phyloP scores from a whole-genome alignment of 2,329 filamentous ascomycete species.

The Cephalotrichum gorgonifer region DNA sequence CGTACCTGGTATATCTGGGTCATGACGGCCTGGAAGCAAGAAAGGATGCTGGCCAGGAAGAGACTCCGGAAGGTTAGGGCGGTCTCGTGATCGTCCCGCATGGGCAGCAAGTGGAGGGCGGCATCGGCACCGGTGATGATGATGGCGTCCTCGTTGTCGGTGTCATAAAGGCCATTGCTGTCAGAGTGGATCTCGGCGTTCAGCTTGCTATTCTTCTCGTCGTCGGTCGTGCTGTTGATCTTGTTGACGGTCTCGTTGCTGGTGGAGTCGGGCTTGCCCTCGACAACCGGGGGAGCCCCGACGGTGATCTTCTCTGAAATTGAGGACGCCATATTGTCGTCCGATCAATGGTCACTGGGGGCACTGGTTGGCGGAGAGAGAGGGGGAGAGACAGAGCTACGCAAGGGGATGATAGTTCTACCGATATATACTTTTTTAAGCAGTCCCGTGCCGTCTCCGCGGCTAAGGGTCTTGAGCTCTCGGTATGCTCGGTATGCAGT shows the following conservation, averaged over 20 bases:
- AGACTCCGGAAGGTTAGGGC: conserved; percentile 43
- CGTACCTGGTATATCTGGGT: conserved; percentile 42
- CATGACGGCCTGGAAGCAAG: conserved; percentile 45
- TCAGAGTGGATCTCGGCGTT: background rate
- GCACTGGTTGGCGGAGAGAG: too few relatives aligned
- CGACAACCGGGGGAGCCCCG: background rate
- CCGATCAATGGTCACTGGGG: background rate
- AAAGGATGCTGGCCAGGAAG: conserved; percentile 35
- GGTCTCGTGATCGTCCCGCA: conserved; percentile 41
- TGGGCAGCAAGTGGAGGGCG: conserved; percentile 32
- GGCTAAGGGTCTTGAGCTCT: too few relatives aligned
- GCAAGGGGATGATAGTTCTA: background rate
- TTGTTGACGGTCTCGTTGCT: conserved; percentile 18
- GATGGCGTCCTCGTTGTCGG: conserved; percentile 26
- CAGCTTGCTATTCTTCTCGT: conserved; percentile 14
- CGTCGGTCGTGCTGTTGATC: conserved; percentile 13
- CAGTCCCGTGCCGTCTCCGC: too few relatives aligned
- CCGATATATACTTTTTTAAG: too few relatives aligned
- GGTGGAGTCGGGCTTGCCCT: conserved; percentile 9
- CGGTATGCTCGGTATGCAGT: too few relatives aligned
- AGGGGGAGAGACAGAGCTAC: too few relatives aligned
- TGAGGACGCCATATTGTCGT: background rate
- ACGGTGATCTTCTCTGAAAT: background rate
- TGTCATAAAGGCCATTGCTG: conserved; percentile 14
- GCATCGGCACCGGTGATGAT: conserved; percentile 43